Base-by-base conservation (phyloP, 345 rosid species). In the Durio zibethinus region DNA sequence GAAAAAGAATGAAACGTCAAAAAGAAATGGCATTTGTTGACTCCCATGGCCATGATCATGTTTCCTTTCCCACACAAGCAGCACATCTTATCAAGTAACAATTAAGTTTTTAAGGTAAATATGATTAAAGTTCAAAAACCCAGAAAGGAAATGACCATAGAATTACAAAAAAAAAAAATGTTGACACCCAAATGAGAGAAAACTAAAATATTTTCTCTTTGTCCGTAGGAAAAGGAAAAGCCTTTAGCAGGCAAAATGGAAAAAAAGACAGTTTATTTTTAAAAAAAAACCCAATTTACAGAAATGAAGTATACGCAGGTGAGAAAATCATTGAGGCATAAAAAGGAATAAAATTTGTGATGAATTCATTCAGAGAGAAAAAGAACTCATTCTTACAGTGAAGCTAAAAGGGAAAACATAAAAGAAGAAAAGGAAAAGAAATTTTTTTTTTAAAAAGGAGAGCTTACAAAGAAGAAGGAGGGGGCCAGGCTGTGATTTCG, bases 401-500 rank as follows among this genome's bases (percentile, higher is more conserved):
- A 42, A 79, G 14, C 31, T 29, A 75, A 45, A 75, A 27, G 45
- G 31, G 53, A 4, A 54, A 66, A 38, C 59, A 42, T 5, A 7
- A 65, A 69, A 36, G 18, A 50, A 25, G 14, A 23, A 42, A 29
- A 77, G 20, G 56, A n/a, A 75, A 57, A 36, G 59, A 64, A 42
- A 36, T n/a, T n/a, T n/a, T n/a, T n/a, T n/a, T n/a, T n/a, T n/a
- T n/a, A n/a, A 20, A 29, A 42, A 35, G 38, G 47, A 56, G 42
- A 38, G 77, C 77, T 78, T 57, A 79, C 78, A 69, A 78, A 84
- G 67, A 27, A 42, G 76, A 69, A 81, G 77, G 85, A 73, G 73
- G 81, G 88, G 90, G 90, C 75, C 63, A 65, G 48, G 84, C 90
- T 79, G 83, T 20, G 87, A 89, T 83, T 82, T 73, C 92, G 92